Base-by-base conservation (phyloP, 805 yeast species). In the Myxozyma lipomycoides region DNA sequence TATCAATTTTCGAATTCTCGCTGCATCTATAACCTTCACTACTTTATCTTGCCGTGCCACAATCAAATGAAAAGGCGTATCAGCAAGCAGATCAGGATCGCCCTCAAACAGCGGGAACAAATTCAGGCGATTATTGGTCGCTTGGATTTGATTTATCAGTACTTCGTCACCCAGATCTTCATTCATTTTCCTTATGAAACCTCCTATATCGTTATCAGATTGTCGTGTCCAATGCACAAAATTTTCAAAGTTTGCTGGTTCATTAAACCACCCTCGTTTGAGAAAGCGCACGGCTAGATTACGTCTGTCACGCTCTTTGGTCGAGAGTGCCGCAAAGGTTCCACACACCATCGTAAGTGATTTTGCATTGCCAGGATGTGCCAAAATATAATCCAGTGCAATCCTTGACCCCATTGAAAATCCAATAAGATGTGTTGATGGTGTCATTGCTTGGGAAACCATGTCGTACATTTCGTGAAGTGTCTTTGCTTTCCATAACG, bases 351-450 rank as follows among this genome's bases (percentile, higher is more conserved):
- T 35, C 19, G 38, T 35, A 17, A 35, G 19, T 15, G 38, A 35
- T 21, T 35, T 35, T 17, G n/a, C 38, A 17, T 21, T n/a, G 19
- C 38, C 55, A 12, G 55, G 55, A 32, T 49, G 35, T 10, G 41
- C 54, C 23, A 50, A 28, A 12, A 50, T 17, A 28, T 38, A 22
- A 21, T 48, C 35, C 35, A 49, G n/a, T 7, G 43, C 3, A 7
- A 35, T 17, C 7, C 18, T 6, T 15, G 55, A 53, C 9, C 55
- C 51, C 46, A 49, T 49, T 4, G 55, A 48, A 36, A 50, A 50
- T 4, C 55, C 55, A 7, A 50, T 48, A 12, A 48, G 43, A 28
- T 50, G 55, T 18, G 54, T 50, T 21, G 55, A 17, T 12, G 49
- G 43, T 17, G 43, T 5, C 9, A 35, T 35, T 35, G 38, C 38